phyloP scores from a whole-genome alignment of 345 rosid species.

The Odontarrhena argentea region DNA sequence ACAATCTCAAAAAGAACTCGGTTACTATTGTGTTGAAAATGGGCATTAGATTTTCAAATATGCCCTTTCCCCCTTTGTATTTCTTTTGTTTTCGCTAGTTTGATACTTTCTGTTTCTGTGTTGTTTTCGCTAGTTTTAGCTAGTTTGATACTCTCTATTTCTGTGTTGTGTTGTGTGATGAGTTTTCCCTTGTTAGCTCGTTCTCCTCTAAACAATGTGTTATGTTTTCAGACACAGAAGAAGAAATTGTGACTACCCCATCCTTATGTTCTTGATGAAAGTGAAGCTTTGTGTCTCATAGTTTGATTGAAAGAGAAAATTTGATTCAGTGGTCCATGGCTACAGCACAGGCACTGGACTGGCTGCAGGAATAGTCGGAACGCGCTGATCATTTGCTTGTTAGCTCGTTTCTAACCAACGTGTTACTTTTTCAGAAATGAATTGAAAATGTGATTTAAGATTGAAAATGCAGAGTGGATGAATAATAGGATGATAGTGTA shows the following conservation, averaged over 20 bases:
- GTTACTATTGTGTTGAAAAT: neutral
- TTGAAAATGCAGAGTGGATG: too few relatives aligned
- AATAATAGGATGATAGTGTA: too few relatives aligned
- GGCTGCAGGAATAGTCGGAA: too few relatives aligned
- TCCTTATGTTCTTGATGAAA: too few relatives aligned
- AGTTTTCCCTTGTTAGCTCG: neutral
- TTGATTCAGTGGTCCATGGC: slow-evolving; percentile 36
- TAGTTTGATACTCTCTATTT: neutral
- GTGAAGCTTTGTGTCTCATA: too few relatives aligned
- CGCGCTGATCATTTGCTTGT: slow-evolving; percentile 28
- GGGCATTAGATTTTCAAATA: slow-evolving; percentile 9
- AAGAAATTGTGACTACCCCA: too few relatives aligned
- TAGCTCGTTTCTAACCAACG: too few relatives aligned
- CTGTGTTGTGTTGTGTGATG: too few relatives aligned
- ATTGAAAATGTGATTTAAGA: too few relatives aligned
- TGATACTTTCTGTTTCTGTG: neutral
- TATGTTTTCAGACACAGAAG: neutral
- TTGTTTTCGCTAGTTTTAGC: neutral
- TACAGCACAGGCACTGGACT: slow-evolving; percentile 61
- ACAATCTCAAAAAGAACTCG: neutral
- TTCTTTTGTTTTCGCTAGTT: neutral
- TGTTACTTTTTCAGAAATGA: too few relatives aligned
- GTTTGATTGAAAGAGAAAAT: too few relatives aligned
- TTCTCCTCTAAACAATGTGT: neutral
- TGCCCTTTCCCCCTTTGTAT: neutral